Evolutionary conservation across 306 rosid genomes (phyloP).

Genomic region (Arachis hypogaea): DNA sequence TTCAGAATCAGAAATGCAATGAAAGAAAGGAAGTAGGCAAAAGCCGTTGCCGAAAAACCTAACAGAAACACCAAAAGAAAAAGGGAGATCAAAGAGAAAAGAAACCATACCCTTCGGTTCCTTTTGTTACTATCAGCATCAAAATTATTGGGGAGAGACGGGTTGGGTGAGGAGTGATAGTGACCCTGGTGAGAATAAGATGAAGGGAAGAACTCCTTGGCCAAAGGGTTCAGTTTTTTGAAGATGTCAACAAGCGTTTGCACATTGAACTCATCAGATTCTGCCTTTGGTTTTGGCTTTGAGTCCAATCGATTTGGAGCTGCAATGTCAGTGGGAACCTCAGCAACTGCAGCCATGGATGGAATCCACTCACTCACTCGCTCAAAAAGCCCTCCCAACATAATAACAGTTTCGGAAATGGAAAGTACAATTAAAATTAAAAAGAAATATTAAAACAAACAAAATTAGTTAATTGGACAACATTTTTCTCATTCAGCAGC

Average conservation of each 20-base stretch:
- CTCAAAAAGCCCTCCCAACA: not conserved
- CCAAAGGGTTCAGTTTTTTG: slow-evolving; percentile 78
- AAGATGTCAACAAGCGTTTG: slow-evolving; percentile 75
- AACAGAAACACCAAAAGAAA: not conserved
- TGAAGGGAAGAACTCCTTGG: slow-evolving; percentile 82
- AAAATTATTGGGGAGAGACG: slow-evolving; percentile 39
- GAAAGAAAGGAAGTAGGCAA: not conserved
- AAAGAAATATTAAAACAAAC: slow-evolving; percentile 1
- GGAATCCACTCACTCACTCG: slow-evolving; percentile 36
- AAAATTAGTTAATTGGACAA: not conserved
- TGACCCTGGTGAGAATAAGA: slow-evolving; percentile 43
- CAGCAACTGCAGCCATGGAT: slow-evolving; percentile 88
- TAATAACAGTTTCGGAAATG: not conserved
- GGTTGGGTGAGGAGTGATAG: slow-evolving; percentile 44
- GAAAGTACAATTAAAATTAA: not conserved
- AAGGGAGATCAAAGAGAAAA: slow-evolving; percentile 37
- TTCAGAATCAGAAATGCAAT: not conserved
- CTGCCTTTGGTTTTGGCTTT: slow-evolving; percentile 37
- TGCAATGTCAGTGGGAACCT: slow-evolving; percentile 55
- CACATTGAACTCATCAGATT: slow-evolving; percentile 63
- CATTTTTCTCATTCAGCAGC: not conserved
- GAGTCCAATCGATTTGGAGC: slow-evolving; percentile 58
- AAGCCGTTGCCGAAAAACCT: not conserved
- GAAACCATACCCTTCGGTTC: slow-evolving; percentile 58
- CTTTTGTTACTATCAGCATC: slow-evolving; percentile 45